Conservation (phyloP, 176 grass and related monocot species). For the Canna indica region DNA sequence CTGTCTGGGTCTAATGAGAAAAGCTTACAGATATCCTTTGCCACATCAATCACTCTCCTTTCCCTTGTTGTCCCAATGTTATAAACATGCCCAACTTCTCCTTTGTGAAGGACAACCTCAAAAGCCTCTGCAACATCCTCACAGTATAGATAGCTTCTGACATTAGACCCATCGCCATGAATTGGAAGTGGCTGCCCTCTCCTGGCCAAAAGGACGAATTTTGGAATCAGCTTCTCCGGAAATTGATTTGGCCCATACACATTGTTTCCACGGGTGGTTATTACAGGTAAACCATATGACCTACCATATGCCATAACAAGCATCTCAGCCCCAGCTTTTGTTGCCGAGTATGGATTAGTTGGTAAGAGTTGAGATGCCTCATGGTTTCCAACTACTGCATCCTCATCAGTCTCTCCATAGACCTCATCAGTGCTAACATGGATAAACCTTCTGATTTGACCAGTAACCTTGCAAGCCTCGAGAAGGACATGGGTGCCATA, state of each 20-base stretch:
- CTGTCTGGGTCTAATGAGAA: not conserved
- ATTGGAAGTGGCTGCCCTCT: conserved; percentile 13
- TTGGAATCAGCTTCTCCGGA: conserved; percentile 17
- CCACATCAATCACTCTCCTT: conserved; percentile 18
- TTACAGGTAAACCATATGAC: conserved; percentile 12
- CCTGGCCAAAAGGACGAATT: conserved; percentile 20
- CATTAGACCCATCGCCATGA: conserved; percentile 18
- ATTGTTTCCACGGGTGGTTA: conserved; percentile 20
- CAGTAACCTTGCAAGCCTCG: conserved; percentile 19
- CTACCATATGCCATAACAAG: conserved; percentile 21
- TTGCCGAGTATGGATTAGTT: conserved; percentile 18
- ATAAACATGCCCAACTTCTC: conserved; percentile 20
- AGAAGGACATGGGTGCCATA: conserved; percentile 19
- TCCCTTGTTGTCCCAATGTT: conserved; percentile 18
- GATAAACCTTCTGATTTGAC: conserved; percentile 13
- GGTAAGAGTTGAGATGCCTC: conserved; percentile 18
- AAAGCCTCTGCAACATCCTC: conserved; percentile 20
- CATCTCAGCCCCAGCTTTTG: conserved; percentile 20
- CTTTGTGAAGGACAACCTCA: conserved; percentile 13
- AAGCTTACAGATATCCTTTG: conserved; percentile 18
- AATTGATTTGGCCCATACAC: conserved; percentile 23
- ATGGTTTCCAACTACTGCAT: conserved; percentile 19
- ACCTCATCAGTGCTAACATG: conserved; percentile 19
- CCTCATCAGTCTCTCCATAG: conserved; percentile 18
- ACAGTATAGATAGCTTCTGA: conserved; percentile 19